Evolutionary conservation across 2,329 filamentous ascomycete genomes (phyloP).

Genomic region (Aspergillus oerlinghausenensis): DNA sequence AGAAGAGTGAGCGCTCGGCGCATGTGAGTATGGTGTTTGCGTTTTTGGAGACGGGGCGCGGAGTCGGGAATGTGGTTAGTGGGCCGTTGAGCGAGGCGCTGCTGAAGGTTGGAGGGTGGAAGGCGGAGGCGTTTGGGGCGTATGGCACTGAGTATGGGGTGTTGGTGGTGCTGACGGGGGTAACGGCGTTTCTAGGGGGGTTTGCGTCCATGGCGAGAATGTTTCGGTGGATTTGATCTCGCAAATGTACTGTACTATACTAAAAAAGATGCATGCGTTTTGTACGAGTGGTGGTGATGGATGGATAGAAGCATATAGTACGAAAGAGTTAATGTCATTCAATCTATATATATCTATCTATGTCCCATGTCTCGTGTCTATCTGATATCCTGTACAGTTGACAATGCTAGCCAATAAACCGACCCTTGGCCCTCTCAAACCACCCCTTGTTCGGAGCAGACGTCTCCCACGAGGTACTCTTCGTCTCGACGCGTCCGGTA

Average conservation of each 20-base stretch:
- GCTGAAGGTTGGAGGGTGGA: constrained; percentile 37
- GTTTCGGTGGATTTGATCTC: background rate
- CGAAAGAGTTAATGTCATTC: background rate
- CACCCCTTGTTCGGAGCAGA: constrained; percentile 18
- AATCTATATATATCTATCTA: background rate
- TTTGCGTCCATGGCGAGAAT: background rate
- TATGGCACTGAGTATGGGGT: constrained; percentile 52
- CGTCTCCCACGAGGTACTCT: constrained; percentile 27
- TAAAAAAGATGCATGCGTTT: no score
- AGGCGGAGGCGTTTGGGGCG: constrained; percentile 34
- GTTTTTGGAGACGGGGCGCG: constrained; percentile 29
- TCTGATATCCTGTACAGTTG: no score
- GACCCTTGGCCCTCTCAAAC: constrained; percentile 19
- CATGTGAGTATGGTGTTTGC: constrained; percentile 32
- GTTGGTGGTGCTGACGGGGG: constrained; percentile 55
- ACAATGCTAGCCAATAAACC: background rate
- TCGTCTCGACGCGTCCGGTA: constrained; percentile 32
- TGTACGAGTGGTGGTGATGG: background rate
- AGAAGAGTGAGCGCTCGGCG: constrained; percentile 21
- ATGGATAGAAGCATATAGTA: background rate
- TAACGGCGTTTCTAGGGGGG: constrained; percentile 49
- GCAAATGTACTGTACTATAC: background rate
- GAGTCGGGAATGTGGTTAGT: constrained; percentile 31
- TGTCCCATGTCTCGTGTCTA: background rate
- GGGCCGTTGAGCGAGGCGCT: constrained; percentile 55